phyloP scores from a whole-genome alignment of 139 green algal genomes.

The Chlamydomonas incerta region DNA sequence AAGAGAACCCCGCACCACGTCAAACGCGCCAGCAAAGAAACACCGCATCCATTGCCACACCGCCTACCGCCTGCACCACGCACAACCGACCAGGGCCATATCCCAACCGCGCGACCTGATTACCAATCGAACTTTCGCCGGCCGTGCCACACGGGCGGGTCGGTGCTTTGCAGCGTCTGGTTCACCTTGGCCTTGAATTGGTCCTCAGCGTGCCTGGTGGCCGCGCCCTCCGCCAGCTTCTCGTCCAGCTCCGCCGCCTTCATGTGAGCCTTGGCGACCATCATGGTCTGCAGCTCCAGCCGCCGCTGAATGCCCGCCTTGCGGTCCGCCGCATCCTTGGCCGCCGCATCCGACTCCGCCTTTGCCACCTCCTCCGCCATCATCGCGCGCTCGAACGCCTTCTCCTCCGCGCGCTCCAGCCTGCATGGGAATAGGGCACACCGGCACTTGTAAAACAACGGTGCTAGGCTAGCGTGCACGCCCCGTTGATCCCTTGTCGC shows the following conservation, averaged over 20 bases:
- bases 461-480: too few species aligned
- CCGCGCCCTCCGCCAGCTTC: slow-evolving; percentile 45
- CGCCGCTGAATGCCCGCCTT: slow-evolving; percentile 45
- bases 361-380: slow-evolving; percentile 23
- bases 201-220: slow-evolving; percentile 33
- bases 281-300: slow-evolving; percentile 69
- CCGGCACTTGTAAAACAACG: too few species aligned
- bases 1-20: too few species aligned
- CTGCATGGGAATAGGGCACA: slow-evolving; percentile 12
- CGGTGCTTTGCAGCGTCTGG: slow-evolving; percentile 28
- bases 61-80: too few species aligned
- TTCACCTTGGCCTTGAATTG: slow-evolving; percentile 43
- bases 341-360: slow-evolving; percentile 13
- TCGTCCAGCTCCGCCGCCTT: slow-evolving; percentile 63
- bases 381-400: slow-evolving; percentile 29
- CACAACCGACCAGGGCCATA: neutral
- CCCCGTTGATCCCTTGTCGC: too few species aligned
- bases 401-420: slow-evolving; percentile 28
- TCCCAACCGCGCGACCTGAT: too few species aligned
- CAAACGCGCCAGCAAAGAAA: too few species aligned
- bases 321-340: neutral
- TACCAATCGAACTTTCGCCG: slow-evolving; percentile 57
- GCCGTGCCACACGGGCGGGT: slow-evolving; percentile 53
- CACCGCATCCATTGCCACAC: too few species aligned
- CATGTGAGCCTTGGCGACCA: slow-evolving; percentile 63